Base-by-base conservation (phyloP, 2,329 filamentous ascomycete species). In the Colletotrichum chrysophilum region DNA sequence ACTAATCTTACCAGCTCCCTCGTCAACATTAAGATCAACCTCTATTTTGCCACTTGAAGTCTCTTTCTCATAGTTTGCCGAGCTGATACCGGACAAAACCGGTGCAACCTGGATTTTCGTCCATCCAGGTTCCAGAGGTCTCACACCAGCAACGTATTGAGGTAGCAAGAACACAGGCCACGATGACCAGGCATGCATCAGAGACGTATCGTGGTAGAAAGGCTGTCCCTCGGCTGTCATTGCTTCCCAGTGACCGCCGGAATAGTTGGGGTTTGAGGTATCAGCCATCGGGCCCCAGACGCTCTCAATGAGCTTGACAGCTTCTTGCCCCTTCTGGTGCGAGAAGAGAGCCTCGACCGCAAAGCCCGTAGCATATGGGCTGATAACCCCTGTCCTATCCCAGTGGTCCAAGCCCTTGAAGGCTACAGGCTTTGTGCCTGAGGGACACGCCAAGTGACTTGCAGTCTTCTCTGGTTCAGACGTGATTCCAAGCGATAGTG, bases 91-190 rank as follows among this genome's bases (percentile, higher is more conserved):
- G 1, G 55, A 61, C 4, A 75, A 7, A 3, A 75, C 73, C 1
- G 73, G 73, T 4, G 70, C 64, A n/a, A 75, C 36, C 13, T 38
- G 38, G 8, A 75, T 32, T 18, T 38, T 68, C 9, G 26, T 68
- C 73, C 73, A 75, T 4, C 73, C 73, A 7, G 64, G 69, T n/a
- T 48, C 38, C 10, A 64, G 10, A 7, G 73, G 69, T n/a, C 56
- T 64, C 30, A 75, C 32, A 14, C 73, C 73, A 13, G 30, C 21
- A 5, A 75, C 55, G 30, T 75, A 75, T 26, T 71, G 73, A 4
- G 73, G 73, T 6, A 75, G 56, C 14, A 75, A 60, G 32, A 68
- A 68, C 9, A 73, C 73, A n/a, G 73, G 73, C 73, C 73, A 75
- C 1, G 69, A 68, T 13, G 73, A 72, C 73, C 73, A 75, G 7